A percentile compares a stretch with the other conserved stretches of the same genome.
Conservation (phyloP, 1,139 yeast species). For the Scheffersomyces quercinus region DNA sequence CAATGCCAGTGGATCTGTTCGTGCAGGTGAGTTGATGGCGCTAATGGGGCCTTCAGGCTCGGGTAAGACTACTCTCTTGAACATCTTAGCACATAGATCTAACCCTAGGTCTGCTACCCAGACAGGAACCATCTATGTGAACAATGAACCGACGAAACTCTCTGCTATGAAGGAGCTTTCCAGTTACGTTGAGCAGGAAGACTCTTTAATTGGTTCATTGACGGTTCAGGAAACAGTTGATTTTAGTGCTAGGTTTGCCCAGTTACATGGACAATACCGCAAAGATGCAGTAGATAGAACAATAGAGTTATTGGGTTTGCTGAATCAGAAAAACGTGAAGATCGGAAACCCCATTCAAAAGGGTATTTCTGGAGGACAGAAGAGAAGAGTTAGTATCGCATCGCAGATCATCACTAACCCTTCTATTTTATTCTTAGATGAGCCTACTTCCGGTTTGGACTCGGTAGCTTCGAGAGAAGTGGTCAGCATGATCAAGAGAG, state of each 20-base stretch:
- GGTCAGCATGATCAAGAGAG: conserved; percentile 20
- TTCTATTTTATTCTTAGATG: conserved; percentile 20
- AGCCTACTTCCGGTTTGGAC: conserved; percentile 20
- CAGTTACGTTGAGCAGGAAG: conserved; percentile 27
- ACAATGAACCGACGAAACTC: conserved; percentile 7
- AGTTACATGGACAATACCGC: conserved; percentile 11
- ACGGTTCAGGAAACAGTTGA: conserved; percentile 25
- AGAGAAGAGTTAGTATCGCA: conserved; percentile 27
- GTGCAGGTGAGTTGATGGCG: conserved; percentile 26
- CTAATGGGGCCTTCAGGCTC: conserved; percentile 28
- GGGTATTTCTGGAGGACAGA: conserved; percentile 26
- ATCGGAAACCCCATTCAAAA: conserved; percentile 24
- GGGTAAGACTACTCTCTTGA: conserved; percentile 24
- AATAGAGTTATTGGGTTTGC: conserved; percentile 19
- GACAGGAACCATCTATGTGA: conserved; percentile 12
- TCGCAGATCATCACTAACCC: conserved; percentile 27
- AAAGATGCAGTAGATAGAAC: conserved; percentile 18
- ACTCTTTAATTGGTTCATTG: conserved; percentile 22
- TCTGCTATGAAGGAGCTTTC: conserved; percentile 12
- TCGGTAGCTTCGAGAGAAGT: conserved; percentile 26
- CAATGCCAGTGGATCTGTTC: conserved; percentile 22
- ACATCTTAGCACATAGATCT: conserved; percentile 18
- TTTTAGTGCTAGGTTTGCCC: conserved; percentile 22
- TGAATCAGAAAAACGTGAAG: conserved; percentile 15
- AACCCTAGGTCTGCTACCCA: conserved; percentile 7